Conservation (phyloP, 345 rosid species). For the Boechera stricta region DNA sequence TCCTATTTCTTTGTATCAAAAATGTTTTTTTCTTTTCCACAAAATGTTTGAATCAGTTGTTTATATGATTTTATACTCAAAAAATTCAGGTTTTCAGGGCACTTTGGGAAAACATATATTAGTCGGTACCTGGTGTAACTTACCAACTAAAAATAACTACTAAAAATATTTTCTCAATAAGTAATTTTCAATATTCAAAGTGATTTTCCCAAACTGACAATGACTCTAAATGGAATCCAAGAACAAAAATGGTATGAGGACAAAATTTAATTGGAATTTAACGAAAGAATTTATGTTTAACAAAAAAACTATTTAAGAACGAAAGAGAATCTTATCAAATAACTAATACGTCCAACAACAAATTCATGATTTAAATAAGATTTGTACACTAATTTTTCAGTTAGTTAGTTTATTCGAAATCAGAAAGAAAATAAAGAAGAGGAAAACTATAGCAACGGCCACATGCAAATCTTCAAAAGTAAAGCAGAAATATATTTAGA, state of each 20-base stretch:
- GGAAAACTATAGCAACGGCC: conserved; percentile 29
- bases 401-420: conserved; percentile 16
- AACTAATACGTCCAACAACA: neutral
- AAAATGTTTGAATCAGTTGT: neutral
- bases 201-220: neutral
- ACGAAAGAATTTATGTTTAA: neutral
- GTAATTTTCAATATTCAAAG: neutral
- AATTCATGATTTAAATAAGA: neutral
- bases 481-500: conserved; percentile 26
- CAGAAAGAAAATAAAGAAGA: neutral
- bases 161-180: neutral
- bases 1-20: neutral
- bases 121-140: neutral
- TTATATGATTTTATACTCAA: neutral
- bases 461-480: conserved; percentile 39
- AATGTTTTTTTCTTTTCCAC: neutral
- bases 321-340: neutral
- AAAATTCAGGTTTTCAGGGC: too few species aligned
- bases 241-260: neutral
- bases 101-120: neutral
- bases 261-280: neutral
- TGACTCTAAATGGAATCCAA: neutral
- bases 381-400: neutral
- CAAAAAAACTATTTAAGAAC: neutral
- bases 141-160: neutral